A percentile compares a stretch with the other conserved stretches of the same genome.
Conservation (phyloP, 2,329 filamentous ascomycete species). For the Akanthomyces uredinophilus region DNA sequence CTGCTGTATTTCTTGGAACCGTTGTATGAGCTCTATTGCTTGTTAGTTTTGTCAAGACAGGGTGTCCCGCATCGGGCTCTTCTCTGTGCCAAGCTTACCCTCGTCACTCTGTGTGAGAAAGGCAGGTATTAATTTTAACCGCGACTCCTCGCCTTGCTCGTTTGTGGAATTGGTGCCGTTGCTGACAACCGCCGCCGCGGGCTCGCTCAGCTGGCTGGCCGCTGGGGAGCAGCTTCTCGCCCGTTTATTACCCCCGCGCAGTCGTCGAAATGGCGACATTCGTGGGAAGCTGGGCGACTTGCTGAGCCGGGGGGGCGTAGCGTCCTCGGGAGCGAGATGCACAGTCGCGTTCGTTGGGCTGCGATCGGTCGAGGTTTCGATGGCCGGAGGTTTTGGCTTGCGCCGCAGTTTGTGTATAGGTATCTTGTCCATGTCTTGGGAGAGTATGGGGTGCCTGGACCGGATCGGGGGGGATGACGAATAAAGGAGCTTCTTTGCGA, state of each 20-base stretch:
- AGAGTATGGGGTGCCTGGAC: not conserved
- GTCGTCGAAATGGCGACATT: conserved; percentile 39
- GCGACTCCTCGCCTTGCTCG: conserved; percentile 19
- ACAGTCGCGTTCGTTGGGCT: conserved; percentile 19
- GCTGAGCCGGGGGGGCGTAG: conserved; percentile 1
- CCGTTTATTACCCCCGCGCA: conserved; percentile 45
- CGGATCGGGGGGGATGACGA: not conserved
- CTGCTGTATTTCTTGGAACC: conserved; percentile 51
- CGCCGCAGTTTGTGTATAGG: conserved; percentile 38
- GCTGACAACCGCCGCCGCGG: conserved; percentile 29
- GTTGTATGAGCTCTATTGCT: conserved; percentile 38
- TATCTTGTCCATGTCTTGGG: conserved; percentile 36
- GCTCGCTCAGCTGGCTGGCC: conserved; percentile 3
- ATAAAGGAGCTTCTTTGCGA: not conserved
- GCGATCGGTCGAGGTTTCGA: conserved; percentile 36
- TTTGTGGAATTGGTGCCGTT: conserved; percentile 27
- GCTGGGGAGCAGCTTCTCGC: conserved; percentile 38
- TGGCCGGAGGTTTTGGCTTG: conserved; percentile 39
- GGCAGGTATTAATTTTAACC: conserved; percentile 29
- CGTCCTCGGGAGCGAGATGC: not conserved
- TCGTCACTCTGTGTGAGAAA: conserved; percentile 34
- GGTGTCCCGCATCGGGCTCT: not conserved
- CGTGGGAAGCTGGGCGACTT: conserved; percentile 22
- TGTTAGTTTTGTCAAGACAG: not conserved
- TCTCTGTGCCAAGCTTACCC: conserved; percentile 22